Conservation (phyloP, 768 basidiomycete genomes). For the Tricholoma matsutake region DNA sequence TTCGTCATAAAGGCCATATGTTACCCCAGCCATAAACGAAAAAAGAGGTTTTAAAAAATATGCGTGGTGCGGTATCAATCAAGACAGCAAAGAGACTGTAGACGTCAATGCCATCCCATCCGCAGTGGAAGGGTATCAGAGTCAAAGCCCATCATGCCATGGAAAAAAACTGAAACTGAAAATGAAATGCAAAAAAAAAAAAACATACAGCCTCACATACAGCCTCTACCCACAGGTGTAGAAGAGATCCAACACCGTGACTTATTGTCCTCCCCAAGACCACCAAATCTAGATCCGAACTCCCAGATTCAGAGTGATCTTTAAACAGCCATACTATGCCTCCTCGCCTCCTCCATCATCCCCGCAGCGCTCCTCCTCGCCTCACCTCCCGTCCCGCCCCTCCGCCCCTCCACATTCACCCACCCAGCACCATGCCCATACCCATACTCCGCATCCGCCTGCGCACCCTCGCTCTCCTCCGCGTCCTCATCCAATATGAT, state of each 20-base stretch:
- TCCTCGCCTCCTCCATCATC: conserved; percentile 50
- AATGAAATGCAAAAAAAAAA: neutral
- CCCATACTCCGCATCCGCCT: conserved; percentile 65
- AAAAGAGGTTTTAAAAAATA: neutral
- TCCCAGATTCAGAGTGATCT: neutral
- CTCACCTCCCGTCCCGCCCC: conserved; percentile 33
- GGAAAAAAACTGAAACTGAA: neutral
- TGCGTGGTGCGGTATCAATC: neutral
- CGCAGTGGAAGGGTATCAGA: neutral
- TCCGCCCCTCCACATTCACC: conserved; percentile 56
- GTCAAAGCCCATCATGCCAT: neutral
- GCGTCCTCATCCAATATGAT: conserved; percentile 45
- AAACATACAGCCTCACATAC: neutral
- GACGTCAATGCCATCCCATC: conserved; percentile 1
- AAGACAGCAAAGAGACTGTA: neutral
- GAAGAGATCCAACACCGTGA: too few species aligned
- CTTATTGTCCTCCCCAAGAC: neutral
- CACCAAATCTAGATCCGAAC: neutral
- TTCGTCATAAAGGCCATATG: neutral
- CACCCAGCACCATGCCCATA: conserved; percentile 31
- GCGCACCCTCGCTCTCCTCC: conserved; percentile 63
- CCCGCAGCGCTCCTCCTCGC: conserved; percentile 28
- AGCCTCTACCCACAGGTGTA: too few species aligned
- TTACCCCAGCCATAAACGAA: neutral
- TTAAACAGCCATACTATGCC: conserved; percentile 69